phyloP scores from a whole-genome alignment of 192 early-diverging fungal genomes.

The Entomortierella lignicola region DNA sequence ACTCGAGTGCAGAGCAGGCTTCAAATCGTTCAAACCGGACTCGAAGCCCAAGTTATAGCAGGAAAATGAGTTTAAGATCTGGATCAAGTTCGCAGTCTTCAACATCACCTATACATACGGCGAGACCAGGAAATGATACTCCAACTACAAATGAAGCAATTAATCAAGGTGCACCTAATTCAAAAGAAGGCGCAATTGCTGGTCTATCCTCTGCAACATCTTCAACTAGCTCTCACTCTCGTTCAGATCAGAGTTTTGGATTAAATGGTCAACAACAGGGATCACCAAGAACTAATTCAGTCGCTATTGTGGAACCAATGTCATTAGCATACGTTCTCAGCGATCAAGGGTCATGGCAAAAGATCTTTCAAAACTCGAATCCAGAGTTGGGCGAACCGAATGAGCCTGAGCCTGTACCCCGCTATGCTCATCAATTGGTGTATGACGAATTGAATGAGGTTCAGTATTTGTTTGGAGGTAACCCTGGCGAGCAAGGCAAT shows the following conservation, averaged over 20 bases:
- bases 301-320: conserved; percentile 16
- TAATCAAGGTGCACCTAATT: conserved; percentile 18
- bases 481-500: conserved; percentile 77
- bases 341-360: conserved; percentile 53
- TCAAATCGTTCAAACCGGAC: conserved; percentile 5
- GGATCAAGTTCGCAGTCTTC: neutral
- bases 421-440: conserved; percentile 93
- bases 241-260: neutral
- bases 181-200: conserved; percentile 21
- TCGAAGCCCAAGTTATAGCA: conserved; percentile 3
- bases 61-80: conserved; percentile 19
- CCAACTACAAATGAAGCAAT: neutral
- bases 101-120: neutral
- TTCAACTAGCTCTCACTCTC: neutral
- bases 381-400: conserved; percentile 25
- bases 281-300: neutral
- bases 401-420: conserved; percentile 76
- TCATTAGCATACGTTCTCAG: conserved; percentile 48
- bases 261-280: neutral
- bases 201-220: neutral
- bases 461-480: conserved; percentile 96
- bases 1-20: neutral
- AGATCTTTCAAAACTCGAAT: conserved; percentile 51
- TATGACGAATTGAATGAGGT: conserved; percentile 77
- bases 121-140: neutral